Evolutionary conservation across 495 filamentous ascomycete genomes (phyloP).

Genomic region (Penicillium robsamsonii): DNA sequence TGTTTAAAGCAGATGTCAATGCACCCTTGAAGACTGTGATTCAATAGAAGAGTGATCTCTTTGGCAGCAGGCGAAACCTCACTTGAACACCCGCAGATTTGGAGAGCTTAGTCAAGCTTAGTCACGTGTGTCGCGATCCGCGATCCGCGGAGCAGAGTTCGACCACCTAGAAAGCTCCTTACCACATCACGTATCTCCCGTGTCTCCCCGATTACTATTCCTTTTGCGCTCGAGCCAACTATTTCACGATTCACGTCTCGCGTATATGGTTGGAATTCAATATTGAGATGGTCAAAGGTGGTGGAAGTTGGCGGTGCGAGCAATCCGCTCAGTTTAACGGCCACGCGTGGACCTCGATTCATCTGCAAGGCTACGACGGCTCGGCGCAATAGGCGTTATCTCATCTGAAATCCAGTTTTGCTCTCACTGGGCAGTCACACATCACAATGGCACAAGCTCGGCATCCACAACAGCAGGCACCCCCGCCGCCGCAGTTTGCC

Average conservation of each 20-base stretch:
- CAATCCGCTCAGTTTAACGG: conserved; percentile 41
- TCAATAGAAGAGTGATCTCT: not conserved
- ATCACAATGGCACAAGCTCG: conserved; percentile 66
- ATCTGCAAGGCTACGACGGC: conserved; percentile 23
- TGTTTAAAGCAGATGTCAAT: not conserved
- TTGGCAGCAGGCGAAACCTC: not conserved
- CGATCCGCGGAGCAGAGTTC: conserved; percentile 31
- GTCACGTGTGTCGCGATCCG: conserved; percentile 20
- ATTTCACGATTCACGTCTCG: conserved; percentile 8
- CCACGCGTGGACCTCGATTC: conserved; percentile 40
- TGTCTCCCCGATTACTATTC: conserved; percentile 4
- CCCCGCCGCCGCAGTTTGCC: conserved; percentile 46
- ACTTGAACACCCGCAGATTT: conserved; percentile 2
- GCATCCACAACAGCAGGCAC: conserved; percentile 28
- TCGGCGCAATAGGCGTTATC: conserved; percentile 14
- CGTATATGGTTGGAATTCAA: conserved; percentile 24
- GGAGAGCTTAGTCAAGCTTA: conserved; percentile 19
- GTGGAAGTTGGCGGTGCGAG: conserved; percentile 44
- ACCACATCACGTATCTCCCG: conserved; percentile 14
- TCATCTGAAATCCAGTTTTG: conserved; percentile 1
- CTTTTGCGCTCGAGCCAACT: conserved; percentile 11
- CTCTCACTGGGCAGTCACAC: conserved; percentile 24
- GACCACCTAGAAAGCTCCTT: conserved; percentile 28
- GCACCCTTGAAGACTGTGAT: not conserved
- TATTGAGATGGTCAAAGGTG: conserved; percentile 48